A percentile compares a stretch with the other conserved stretches of the same genome.
These are phyloP conservation scores for Leucogyrophana mollusca DNA, from an alignment of 768 basidiomycete genomes.

Conservation along the genomic window DNA sequence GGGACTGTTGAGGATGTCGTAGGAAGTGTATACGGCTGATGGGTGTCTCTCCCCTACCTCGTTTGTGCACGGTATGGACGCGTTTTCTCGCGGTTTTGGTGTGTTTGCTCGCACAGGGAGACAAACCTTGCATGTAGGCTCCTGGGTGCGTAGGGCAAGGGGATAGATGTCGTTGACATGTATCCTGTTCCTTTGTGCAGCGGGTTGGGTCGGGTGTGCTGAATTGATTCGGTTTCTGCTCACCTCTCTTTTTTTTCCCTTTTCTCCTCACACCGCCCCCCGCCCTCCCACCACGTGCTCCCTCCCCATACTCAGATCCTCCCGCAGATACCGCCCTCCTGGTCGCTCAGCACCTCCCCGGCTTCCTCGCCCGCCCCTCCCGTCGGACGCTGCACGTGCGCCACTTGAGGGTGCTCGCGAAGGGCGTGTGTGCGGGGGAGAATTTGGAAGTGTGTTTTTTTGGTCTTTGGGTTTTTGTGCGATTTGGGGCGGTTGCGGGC, in stretches of 20 bases:
- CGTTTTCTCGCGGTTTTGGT: no score
- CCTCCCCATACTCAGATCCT: conserved; percentile 66
- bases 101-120: conserved; percentile 41
- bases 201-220: no score
- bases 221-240: no score
- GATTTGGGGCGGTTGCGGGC: no score
- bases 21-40: conserved; percentile 82
- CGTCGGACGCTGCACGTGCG: conserved; percentile 68
- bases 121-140: conserved; percentile 61
- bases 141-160: conserved; percentile 76
- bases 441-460: conserved; percentile 58
- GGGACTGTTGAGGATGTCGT: conserved; percentile 62
- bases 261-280: no score
- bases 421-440: conserved; percentile 73
- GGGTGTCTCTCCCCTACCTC: no score
- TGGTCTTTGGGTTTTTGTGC: no score
- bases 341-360: no score
- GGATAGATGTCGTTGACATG: conserved; percentile 80
- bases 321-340: conserved; percentile 61
- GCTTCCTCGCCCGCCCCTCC: conserved; percentile 81
- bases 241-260: not conserved
- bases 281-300: no score
- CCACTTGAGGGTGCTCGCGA: conserved; percentile 75
- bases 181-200: conserved; percentile 32
- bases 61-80: no score